Conservation (phyloP, 208 protist genomes). For the Kentomonas sorsogonicus region DNA sequence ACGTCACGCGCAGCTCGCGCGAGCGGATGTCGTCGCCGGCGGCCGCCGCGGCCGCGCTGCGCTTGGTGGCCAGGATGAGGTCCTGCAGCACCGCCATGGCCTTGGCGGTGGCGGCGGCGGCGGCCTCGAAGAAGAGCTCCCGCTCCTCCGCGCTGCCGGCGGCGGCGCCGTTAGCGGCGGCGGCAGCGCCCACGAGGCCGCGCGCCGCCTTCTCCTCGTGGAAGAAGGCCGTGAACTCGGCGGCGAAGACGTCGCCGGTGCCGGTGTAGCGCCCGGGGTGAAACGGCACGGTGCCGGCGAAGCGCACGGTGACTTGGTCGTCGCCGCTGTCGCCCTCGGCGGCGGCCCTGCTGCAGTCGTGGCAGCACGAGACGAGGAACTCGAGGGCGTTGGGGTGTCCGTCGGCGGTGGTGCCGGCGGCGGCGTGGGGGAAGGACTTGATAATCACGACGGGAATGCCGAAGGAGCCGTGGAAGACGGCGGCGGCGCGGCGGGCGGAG, state of each 20-base stretch:
- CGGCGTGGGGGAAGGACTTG: constrained; percentile 70
- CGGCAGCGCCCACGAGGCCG: no score
- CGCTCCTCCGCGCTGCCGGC: neutral
- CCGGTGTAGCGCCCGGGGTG: constrained; percentile 81
- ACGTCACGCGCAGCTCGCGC: constrained; percentile 72
- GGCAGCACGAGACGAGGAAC: constrained; percentile 51
- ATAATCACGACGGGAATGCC: constrained; percentile 76
- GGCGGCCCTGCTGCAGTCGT: constrained; percentile 10
- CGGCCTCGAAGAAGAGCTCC: no score
- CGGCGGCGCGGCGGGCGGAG: constrained; percentile 49
- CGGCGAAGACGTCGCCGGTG: constrained; percentile 82
- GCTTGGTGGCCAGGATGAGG: constrained; percentile 54
- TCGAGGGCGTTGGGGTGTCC: constrained; percentile 21
- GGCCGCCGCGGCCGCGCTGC: constrained; percentile 48
- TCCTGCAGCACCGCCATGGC: constrained; percentile 87
- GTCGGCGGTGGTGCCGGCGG: constrained; percentile 21
- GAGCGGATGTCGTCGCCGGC: constrained; percentile 43
- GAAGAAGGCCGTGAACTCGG: constrained; percentile 60
- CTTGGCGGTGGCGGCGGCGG: constrained; percentile 59
- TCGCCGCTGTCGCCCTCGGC: neutral
- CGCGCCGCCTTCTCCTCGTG: no score
- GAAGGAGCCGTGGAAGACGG: constrained; percentile 79
- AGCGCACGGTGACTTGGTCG: constrained; percentile 17
- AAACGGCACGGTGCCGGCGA: constrained; percentile 62
- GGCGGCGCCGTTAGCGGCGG: no score